Percentiles rank a stretch among this genome's conserved stretches.
phyloP scores from a whole-genome alignment of 331 rosid species.

The Malus hybrid region DNA sequence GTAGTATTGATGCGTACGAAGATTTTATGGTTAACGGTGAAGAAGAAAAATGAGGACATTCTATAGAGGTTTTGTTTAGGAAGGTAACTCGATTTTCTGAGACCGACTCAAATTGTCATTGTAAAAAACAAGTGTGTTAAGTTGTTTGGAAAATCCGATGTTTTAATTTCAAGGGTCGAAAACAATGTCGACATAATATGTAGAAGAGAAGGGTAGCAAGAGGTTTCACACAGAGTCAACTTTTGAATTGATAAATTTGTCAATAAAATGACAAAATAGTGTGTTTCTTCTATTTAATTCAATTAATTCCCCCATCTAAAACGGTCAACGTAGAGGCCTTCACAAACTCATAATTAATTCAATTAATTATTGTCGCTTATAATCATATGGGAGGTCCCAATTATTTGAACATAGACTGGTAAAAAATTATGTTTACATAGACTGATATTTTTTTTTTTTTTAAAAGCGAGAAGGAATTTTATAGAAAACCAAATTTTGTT shows the following conservation, averaged over 20 bases:
- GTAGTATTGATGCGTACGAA: not conserved
- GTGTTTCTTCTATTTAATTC: not conserved
- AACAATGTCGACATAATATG: constrained; percentile 15
- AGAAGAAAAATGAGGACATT: not conserved
- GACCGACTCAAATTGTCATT: not conserved
- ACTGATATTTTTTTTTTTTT: too few relatives aligned
- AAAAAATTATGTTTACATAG: too few relatives aligned
- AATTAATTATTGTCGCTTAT: too few relatives aligned
- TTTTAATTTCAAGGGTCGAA: not conserved
- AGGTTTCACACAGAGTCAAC: constrained; percentile 5
- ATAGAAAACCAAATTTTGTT: too few relatives aligned
- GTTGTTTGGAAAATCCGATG: too few relatives aligned
- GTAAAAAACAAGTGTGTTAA: too few relatives aligned
- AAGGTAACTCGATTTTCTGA: not conserved
- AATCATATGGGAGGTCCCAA: too few relatives aligned
- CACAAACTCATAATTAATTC: not conserved
- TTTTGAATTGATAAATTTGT: not conserved
- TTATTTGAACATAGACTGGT: too few relatives aligned
- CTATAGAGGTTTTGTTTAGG: not conserved
- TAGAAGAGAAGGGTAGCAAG: not conserved
- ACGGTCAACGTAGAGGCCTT: not conserved
- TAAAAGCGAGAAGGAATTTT: too few relatives aligned
- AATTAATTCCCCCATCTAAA: not conserved
- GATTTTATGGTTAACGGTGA: not conserved
- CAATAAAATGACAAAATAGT: not conserved